Conservation (phyloP, 805 yeast species). For the Tetrapisispora phaffii region DNA sequence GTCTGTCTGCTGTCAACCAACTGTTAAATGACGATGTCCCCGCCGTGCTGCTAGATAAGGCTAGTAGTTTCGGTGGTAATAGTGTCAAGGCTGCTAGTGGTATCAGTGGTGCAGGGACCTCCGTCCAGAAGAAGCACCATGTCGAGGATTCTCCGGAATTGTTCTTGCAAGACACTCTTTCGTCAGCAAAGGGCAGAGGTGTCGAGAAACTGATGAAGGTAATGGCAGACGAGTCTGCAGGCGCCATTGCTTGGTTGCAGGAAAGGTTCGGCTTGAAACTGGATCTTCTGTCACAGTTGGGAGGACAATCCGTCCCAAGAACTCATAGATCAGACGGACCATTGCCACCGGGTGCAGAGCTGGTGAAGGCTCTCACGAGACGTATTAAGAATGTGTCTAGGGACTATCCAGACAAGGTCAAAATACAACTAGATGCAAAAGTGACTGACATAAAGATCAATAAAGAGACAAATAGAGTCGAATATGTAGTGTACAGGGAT, state of each 20-base stretch:
- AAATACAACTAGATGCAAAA: slow-evolving; percentile 33
- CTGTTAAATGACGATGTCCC: slow-evolving; percentile 32
- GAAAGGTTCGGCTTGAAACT: slow-evolving; percentile 51
- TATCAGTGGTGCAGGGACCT: slow-evolving; percentile 60
- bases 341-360: slow-evolving; percentile 52
- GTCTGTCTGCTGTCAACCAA: slow-evolving; percentile 37
- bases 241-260: slow-evolving; percentile 68
- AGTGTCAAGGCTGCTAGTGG: slow-evolving; percentile 56
- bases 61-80: slow-evolving; percentile 44
- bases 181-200: slow-evolving; percentile 55
- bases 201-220: slow-evolving; percentile 48
- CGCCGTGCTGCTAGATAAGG: slow-evolving; percentile 42
- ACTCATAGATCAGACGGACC: slow-evolving; percentile 66
- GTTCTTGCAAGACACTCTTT: slow-evolving; percentile 57
- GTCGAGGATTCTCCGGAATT: slow-evolving; percentile 48
- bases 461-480: slow-evolving; percentile 22
- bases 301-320: slow-evolving; percentile 74
- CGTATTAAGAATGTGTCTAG: slow-evolving; percentile 29
- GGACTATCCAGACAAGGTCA: slow-evolving; percentile 23
- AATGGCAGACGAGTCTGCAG: slow-evolving; percentile 50
- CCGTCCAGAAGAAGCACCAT: slow-evolving; percentile 42
- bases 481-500: slow-evolving; percentile 36
- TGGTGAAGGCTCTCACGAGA: slow-evolving; percentile 38
- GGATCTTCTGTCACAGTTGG: slow-evolving; percentile 61
- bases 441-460: slow-evolving; percentile 28